phyloP scores from a whole-genome alignment of 192 early-diverging fungal genomes.

The Entrophospora sp. region DNA sequence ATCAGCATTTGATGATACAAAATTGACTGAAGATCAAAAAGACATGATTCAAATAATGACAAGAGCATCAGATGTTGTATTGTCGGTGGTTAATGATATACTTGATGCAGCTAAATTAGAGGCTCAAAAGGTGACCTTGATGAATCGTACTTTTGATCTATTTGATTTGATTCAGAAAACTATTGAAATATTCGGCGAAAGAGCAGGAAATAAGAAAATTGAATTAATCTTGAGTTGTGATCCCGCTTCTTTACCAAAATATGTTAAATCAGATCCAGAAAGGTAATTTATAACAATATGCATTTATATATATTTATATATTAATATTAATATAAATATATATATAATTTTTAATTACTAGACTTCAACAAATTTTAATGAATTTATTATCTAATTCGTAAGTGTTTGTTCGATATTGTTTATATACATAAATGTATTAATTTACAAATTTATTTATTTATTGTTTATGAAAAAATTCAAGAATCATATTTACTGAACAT shows the following conservation, averaged over 20 bases:
- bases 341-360: constrained; percentile 21
- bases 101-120: constrained; percentile 36
- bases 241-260: constrained; percentile 35
- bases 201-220: constrained; percentile 27
- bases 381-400: constrained; percentile 47
- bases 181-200: constrained; percentile 34
- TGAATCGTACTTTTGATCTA: constrained; percentile 39
- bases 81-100: constrained; percentile 34
- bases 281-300: neutral
- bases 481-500: constrained; percentile 41
- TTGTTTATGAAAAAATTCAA: neutral
- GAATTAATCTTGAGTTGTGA: constrained; percentile 37
- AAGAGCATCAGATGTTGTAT: constrained; percentile 33
- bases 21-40: constrained; percentile 29
- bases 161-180: constrained; percentile 33
- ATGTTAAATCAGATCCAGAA: constrained; percentile 24
- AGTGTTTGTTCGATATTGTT: neutral
- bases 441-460: neutral
- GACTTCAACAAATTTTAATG: constrained; percentile 34
- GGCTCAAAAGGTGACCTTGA: constrained; percentile 31
- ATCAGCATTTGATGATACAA: constrained; percentile 34
- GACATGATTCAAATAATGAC: constrained; percentile 41
- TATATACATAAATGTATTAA: neutral
- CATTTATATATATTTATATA: neutral
- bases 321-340: neutral